phyloP scores from a whole-genome alignment of 176 grass and related monocot genomes.

The Lolium perenne region DNA sequence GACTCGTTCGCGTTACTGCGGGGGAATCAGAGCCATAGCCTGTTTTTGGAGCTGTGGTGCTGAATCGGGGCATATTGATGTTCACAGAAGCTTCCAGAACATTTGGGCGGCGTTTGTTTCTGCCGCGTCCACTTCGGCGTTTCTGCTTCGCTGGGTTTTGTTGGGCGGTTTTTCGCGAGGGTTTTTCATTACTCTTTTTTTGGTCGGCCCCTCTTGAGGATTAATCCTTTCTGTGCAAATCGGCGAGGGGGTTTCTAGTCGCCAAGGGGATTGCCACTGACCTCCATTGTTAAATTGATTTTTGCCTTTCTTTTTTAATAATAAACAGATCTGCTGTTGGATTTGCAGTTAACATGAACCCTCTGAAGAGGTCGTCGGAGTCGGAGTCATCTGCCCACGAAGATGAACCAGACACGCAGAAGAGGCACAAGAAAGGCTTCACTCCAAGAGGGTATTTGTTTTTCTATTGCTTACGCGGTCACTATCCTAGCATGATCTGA shows the following conservation, averaged over 20 bases:
- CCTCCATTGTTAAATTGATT: background rate
- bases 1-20: background rate
- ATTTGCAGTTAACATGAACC: constrained; percentile 40
- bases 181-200: background rate
- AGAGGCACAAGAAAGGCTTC: constrained; percentile 46
- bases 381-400: constrained; percentile 16
- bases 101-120: background rate
- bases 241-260: background rate
- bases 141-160: background rate
- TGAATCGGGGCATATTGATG: background rate
- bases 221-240: background rate
- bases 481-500: background rate
- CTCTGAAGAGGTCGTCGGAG: constrained; percentile 42
- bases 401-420: constrained; percentile 18
- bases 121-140: background rate
- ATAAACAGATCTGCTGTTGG: background rate
- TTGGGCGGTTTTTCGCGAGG: background rate
- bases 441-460: constrained; percentile 47
- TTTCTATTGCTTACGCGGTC: background rate
- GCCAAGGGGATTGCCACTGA: background rate
- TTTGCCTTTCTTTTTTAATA: background rate
- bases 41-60: background rate
- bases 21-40: background rate
- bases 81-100: constrained; percentile 16
- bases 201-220: background rate